Base-by-base conservation (phyloP, 2,329 filamentous ascomycete genomes). In the Aspergillus udagawae region DNA sequence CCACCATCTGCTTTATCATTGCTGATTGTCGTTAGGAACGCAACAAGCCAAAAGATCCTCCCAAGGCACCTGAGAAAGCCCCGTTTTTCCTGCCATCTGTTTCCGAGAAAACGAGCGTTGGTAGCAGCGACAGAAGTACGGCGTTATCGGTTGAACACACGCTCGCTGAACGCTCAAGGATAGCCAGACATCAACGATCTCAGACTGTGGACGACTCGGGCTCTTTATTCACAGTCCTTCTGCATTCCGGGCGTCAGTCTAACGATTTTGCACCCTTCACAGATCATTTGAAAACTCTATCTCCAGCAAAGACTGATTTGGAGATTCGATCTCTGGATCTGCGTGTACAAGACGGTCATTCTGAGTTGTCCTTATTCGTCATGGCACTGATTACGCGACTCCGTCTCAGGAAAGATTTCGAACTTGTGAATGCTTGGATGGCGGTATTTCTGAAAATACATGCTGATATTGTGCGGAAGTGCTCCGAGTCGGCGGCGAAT, bases 341-440 rank as follows among this genome's bases (percentile, higher is more conserved):
- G 52, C 69, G 56, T 69, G 80, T 64, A 68, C 81, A 59, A 29
- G 62, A 65, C 12, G 68, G 66, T 7, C 75, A 84, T 60, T 85
- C 88, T 57, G 94, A 97, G 73, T 78, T 96, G 20, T 79, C 87
- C 0, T 81, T 86, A 53, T 99, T 99, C 70, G 86, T 97, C 52
- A 75, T 79, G n/a, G 92, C 92, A 1, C 75, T 99, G 55, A 95
- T 90, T 0, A 81, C 79, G 54, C 82, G 89, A 12, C 78, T 97
- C 53, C 76, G 79, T 47, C 79, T 84, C 52, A 86, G 87, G 62
- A 84, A 84, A 50, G 94, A 97, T 73, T 99, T 96, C 73, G 94
- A 99, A 75, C 82, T 99, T 42, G 89, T 91, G 17, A 92, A 97
- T 74, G 91, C 92, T 0, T 99, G 94, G 93, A 97, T 99, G 92